These are phyloP conservation scores for Metschnikowia koreensis DNA, from an alignment of 805 yeast genomes.

Conservation along the genomic window DNA sequence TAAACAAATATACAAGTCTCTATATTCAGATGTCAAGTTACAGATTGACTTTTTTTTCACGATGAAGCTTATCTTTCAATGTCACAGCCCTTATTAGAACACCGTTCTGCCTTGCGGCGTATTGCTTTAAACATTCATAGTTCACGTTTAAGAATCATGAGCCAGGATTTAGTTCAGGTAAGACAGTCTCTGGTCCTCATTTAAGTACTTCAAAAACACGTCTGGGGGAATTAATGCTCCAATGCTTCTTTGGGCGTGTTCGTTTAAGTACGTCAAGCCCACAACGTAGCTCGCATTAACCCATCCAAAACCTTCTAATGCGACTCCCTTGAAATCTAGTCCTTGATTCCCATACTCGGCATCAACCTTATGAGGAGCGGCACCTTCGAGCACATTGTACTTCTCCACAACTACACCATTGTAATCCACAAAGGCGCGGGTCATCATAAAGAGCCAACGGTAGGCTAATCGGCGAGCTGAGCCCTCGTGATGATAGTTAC, in stretches of 20 bases:
- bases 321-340: slow-evolving; percentile 85
- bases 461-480: slow-evolving; percentile 71
- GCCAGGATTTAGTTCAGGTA: slow-evolving; percentile 1
- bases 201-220: slow-evolving; percentile 52
- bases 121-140: too few species aligned
- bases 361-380: slow-evolving; percentile 85
- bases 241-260: slow-evolving; percentile 68
- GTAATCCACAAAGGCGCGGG: slow-evolving; percentile 84
- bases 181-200: slow-evolving; percentile 7
- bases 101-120: too few species aligned
- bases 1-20: too few species aligned
- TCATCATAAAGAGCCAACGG: slow-evolving; percentile 88
- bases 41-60: too few species aligned
- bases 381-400: slow-evolving; percentile 80
- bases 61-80: too few species aligned
- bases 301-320: slow-evolving; percentile 98
- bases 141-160: too few species aligned
- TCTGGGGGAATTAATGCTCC: slow-evolving; percentile 78
- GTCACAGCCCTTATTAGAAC: too few species aligned
- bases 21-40: too few species aligned
- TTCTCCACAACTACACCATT: slow-evolving; percentile 96
- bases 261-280: slow-evolving; percentile 66
- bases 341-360: slow-evolving; percentile 99
- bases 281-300: slow-evolving; percentile 82
- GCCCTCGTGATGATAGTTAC: slow-evolving; percentile 63